These are phyloP conservation scores for Gossypium australe DNA, from an alignment of 345 rosid species.

Conservation along the genomic window DNA sequence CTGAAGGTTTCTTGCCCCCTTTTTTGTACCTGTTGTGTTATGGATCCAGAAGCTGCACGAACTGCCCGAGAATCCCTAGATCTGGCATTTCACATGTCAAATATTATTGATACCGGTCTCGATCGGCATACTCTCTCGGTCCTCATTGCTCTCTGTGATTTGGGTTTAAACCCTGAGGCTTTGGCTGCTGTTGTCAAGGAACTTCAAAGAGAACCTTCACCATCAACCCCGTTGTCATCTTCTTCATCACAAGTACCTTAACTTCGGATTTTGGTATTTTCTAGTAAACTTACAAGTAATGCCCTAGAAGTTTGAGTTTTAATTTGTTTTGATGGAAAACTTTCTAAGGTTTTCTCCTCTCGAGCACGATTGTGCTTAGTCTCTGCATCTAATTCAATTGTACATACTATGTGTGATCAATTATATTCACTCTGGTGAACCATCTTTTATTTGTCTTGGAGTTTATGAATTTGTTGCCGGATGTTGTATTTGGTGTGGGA, in stretches of 20 bases:
- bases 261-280: not conserved
- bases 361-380: not conserved
- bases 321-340: not conserved
- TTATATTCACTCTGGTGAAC: not conserved
- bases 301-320: not conserved
- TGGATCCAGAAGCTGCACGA: slow-evolving; percentile 43
- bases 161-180: slow-evolving; percentile 47
- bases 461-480: not conserved
- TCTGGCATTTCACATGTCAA: slow-evolving; percentile 48
- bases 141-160: slow-evolving; percentile 46
- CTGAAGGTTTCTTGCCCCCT: not conserved
- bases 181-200: slow-evolving; percentile 42
- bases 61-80: slow-evolving; percentile 46
- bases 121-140: slow-evolving; percentile 49
- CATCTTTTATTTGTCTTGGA: not conserved
- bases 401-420: not conserved
- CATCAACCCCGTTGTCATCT: slow-evolving; percentile 5
- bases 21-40: slow-evolving; percentile 3
- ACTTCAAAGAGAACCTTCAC: slow-evolving; percentile 29
- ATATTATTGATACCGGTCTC: slow-evolving; percentile 44
- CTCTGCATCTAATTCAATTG: not conserved
- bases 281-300: not conserved
- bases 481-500: not conserved
- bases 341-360: not conserved
- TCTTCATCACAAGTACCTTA: not conserved